Conservation (phyloP, 805 yeast genomes). For the Pichia manshurica region DNA sequence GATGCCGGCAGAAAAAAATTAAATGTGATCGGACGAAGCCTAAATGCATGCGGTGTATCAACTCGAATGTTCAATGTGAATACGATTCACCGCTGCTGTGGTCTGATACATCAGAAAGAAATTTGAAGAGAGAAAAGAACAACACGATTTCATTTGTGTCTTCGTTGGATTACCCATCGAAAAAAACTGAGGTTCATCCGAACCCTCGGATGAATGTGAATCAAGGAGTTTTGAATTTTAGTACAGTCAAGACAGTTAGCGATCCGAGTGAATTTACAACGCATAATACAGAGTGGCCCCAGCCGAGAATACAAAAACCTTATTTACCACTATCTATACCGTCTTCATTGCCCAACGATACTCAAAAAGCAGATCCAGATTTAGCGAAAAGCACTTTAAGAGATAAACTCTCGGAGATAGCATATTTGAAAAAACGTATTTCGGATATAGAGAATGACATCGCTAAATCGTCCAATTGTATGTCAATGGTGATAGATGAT, state of each 20-base stretch:
- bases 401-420: neutral
- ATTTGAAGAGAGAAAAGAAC: neutral
- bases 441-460: neutral
- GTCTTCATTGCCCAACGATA: neutral
- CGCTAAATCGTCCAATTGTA: conserved; percentile 3
- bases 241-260: neutral
- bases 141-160: neutral
- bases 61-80: conserved; percentile 12
- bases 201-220: neutral
- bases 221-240: neutral
- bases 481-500: conserved; percentile 13
- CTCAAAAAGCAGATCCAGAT: neutral
- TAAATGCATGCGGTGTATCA: conserved; percentile 17
- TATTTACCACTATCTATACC: neutral
- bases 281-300: no score
- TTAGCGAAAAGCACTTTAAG: neutral
- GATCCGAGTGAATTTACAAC: no score
- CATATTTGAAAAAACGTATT: neutral
- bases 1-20: conserved; percentile 21
- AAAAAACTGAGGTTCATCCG: neutral
- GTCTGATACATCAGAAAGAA: neutral
- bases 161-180: neutral
- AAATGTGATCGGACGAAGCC: conserved; percentile 25
- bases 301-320: neutral
- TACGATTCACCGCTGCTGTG: conserved; percentile 19